Conservation (phyloP, 164 flowering plant species). For the Echeveria elegans region DNA sequence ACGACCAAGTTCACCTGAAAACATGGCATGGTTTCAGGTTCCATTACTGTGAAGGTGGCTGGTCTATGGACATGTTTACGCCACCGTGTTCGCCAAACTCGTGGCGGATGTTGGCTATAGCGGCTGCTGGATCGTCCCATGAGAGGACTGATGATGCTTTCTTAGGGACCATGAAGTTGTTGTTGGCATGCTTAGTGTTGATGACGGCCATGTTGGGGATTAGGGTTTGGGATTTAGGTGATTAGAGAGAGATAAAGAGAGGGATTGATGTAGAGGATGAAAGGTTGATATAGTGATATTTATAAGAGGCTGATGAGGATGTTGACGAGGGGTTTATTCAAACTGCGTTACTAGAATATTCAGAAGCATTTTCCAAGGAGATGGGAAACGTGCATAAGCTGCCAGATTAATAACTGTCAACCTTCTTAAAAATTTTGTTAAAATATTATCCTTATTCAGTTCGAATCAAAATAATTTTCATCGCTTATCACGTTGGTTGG, state of each 20-base stretch:
- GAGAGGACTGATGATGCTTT: neutral
- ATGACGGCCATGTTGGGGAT: neutral
- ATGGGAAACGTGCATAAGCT: neutral
- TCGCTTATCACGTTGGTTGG: too few relatives aligned
- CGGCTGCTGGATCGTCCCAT: slow-evolving; percentile 58
- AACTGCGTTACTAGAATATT: neutral
- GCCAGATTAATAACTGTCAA: too few relatives aligned
- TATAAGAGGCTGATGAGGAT: neutral
- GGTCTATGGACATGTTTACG: slow-evolving; percentile 99
- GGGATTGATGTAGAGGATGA: neutral
- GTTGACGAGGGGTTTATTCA: neutral
- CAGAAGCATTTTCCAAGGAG: neutral
- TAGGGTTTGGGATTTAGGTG: neutral
- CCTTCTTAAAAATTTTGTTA: too few relatives aligned
- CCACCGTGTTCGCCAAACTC: slow-evolving; percentile 98
- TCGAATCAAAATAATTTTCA: too few relatives aligned
- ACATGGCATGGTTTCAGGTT: slow-evolving; percentile 88
- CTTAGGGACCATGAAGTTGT: slow-evolving; percentile 27
- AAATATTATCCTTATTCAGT: too few relatives aligned
- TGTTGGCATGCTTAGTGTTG: neutral
- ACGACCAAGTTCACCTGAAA: slow-evolving; percentile 89
- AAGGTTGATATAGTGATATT: neutral
- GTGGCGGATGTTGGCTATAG: slow-evolving; percentile 63
- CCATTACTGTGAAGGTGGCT: slow-evolving; percentile 98
- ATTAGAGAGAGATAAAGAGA: too few relatives aligned